Evolutionary conservation across 225 moss, liverwort and hornwort genomes (phyloP).

Genomic region (Thuidium tamariscinum): DNA sequence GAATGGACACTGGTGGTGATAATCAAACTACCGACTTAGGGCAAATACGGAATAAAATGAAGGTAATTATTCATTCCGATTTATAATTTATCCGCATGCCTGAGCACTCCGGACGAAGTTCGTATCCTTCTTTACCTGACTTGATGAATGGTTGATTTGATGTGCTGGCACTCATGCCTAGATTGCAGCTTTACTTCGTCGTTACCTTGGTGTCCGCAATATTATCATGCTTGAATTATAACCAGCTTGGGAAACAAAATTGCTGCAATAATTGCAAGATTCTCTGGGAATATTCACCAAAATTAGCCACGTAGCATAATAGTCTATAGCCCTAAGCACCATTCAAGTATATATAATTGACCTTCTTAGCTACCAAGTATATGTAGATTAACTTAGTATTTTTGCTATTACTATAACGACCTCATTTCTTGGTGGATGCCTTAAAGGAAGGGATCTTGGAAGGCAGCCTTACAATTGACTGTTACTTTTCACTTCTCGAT

Average conservation of each 20-base stretch:
- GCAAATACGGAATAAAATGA: constrained; percentile 37
- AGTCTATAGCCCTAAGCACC: background rate
- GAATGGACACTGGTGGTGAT: constrained; percentile 39
- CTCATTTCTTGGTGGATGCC: background rate
- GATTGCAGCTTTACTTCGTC: background rate
- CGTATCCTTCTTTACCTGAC: background rate
- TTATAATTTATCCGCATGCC: background rate
- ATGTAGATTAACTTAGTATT: background rate
- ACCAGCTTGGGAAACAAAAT: background rate
- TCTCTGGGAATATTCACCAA: background rate
- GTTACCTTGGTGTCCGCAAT: background rate
- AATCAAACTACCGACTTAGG: constrained; percentile 26
- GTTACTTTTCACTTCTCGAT: background rate
- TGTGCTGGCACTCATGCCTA: background rate
- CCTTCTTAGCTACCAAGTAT: background rate
- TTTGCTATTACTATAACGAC: background rate
- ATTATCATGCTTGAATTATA: background rate
- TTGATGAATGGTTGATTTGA: background rate
- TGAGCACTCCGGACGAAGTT: background rate
- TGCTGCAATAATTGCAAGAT: too few relatives aligned
- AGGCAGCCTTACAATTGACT: background rate
- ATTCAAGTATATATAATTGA: background rate
- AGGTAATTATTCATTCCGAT: constrained; percentile 14
- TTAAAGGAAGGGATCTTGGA: background rate
- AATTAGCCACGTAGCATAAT: too few relatives aligned